Base-by-base conservation (phyloP, 805 yeast genomes). In the Suhomyces sp. region DNA sequence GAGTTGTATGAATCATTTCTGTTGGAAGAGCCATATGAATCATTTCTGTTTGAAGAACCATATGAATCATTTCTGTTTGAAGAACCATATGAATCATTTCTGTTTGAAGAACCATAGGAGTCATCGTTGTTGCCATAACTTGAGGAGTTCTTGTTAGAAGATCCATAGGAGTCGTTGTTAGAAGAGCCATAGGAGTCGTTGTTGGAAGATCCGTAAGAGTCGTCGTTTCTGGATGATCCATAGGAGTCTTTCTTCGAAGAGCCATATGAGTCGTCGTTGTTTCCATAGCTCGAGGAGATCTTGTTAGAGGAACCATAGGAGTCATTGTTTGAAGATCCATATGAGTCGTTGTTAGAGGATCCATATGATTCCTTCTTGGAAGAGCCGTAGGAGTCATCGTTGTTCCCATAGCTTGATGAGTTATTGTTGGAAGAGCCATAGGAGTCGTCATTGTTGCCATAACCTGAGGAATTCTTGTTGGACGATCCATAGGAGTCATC, bases 1-100 rank as follows among this genome's bases (percentile, higher is more conserved):
- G 63, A 59, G 21, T 68, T 68, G 43, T 58, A 62, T 25, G 67
- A 60, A 53, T 58, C 61, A 22, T 48, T 25, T 25, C 27, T 25
- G n/a, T 10, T 27, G 2, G 31, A 27, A 10, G 62, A 60, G 1
- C 63, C 64, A 52, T 54, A 55, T 6, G 58, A 54, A 53, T 58
- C 60, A 39, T 61, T 51, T 57, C 21, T 52, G 48, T 56, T 51
- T 13, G 56, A 52, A 9, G 67, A 63, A 8, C 64, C 68, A 46
- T 39, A 39, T 4, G 20, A 39, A n/a, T 39, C 43, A 8, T 39
- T 37, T n/a, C 47, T 44, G 15, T 27, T 27, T 4, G 46, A 44
- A 6, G 45, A 35, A 10, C 57, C 60, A 20, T 49, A 55, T 13
- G 49, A 50, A 44, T 52, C 59, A 20, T 48, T n/a, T n/a, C n/a